Evolutionary conservation across 257 asterid genomes (phyloP).

Genomic region (Knoxia roxburghii): DNA sequence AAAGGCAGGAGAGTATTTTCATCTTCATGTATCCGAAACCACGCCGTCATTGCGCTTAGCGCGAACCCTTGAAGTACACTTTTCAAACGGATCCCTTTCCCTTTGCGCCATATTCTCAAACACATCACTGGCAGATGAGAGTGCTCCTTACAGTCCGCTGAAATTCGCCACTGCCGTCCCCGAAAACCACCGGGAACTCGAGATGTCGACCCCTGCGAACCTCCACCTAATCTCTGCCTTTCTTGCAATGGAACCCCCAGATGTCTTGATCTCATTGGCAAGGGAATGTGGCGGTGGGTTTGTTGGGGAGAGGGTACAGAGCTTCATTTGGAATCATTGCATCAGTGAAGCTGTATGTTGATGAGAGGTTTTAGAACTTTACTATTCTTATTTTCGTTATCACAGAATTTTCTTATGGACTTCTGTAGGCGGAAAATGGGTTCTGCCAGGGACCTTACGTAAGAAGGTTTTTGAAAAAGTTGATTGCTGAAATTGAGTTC

Average conservation of each 20-base stretch:
- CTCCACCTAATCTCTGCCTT: slow-evolving; percentile 59
- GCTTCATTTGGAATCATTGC: slow-evolving; percentile 66
- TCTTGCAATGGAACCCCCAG: slow-evolving; percentile 70
- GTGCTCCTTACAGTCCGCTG: background rate
- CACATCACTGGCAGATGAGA: background rate
- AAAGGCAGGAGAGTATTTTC: too few species aligned
- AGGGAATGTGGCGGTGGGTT: slow-evolving; percentile 83
- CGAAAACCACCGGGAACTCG: slow-evolving; percentile 23
- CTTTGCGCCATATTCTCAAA: slow-evolving; percentile 2
- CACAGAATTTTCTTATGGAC: background rate
- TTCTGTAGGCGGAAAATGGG: slow-evolving; percentile 35
- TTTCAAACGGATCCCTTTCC: background rate
- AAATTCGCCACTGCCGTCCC: slow-evolving; percentile 1
- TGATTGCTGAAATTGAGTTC: slow-evolving; percentile 69
- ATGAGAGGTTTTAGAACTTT: background rate
- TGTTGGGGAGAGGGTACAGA: slow-evolving; percentile 58
- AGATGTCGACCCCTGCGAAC: slow-evolving; percentile 26
- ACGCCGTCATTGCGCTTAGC: too few species aligned
- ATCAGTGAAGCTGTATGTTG: slow-evolving; percentile 48
- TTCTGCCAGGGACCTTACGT: slow-evolving; percentile 48
- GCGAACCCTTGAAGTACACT: background rate
- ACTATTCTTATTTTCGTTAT: background rate
- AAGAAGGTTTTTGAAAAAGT: slow-evolving; percentile 66
- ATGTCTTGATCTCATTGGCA: slow-evolving; percentile 59
- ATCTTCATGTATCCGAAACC: too few species aligned